Evolutionary conservation across 2,329 filamentous ascomycete genomes (phyloP), one percentile per base, ranked within the genome.

Genomic region (Cordyceps fumosorosea): DNA sequence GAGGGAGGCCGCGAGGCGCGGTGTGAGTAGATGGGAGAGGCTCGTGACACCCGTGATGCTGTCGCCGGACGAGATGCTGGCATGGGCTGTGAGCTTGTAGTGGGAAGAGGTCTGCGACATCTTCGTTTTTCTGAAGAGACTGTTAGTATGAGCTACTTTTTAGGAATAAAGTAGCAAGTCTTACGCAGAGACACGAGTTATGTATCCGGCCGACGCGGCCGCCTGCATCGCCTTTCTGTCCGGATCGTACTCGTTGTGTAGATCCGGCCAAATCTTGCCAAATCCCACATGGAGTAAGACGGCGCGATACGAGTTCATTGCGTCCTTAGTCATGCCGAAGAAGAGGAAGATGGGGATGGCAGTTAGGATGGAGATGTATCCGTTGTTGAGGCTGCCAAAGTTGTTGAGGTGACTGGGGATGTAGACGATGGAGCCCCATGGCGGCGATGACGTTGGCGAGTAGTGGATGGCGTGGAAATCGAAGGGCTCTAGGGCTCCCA

Each of bases 301-400:
- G 1, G 65, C 58, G 22, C 81, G 75, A 69, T 85, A 85, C 58
- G 73, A 73, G 62, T 81, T 81, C 64, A 79, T 72, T 12, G 81
- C 80, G 34, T 85, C 82, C 29, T 75, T 76, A n/a, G 80, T 83
- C 63, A 78, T 78, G 52, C 84, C 83, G 61, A 85, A 86, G 70
- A 83, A 84, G 34, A 77, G 48, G 48, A 84, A 80, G 54, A 85
- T 75, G 53, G 78, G 75, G 1, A 81, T 67, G 5, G 76, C 73
- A 2, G 80, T 78, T 2, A 81, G 56, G 59, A 83, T 79, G 24
- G 76, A 65, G 22, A 84, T 75, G 72, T 81, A 86, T 59, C 74
- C 75, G 63, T 76, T 75, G 66, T 82, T 81, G 66, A 82, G 66
- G 55, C 73, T 67, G 1, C 69, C 58, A 56, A 78, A 79, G 14